These are phyloP conservation scores for Ganoderma leucocontextum DNA, from an alignment of 1,284 basidiomycete genomes.

Conservation along the genomic window DNA sequence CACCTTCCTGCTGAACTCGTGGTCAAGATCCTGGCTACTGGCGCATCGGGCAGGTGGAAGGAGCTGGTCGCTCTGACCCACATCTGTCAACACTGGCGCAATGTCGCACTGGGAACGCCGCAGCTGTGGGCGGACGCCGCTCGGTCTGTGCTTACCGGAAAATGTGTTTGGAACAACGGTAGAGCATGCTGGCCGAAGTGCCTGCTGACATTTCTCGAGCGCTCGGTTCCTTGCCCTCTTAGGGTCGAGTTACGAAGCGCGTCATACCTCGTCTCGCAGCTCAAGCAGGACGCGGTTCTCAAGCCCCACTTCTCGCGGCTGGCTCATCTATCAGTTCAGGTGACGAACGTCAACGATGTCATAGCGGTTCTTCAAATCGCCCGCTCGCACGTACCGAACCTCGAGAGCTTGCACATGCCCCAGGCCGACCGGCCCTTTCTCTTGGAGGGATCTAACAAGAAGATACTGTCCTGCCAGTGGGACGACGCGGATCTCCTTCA, in stretches of 20 bases:
- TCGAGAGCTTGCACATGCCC: background rate
- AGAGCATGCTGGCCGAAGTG: no score
- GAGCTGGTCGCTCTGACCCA: constrained; percentile 5
- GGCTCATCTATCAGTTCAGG: background rate
- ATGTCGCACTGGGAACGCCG: constrained; percentile 10
- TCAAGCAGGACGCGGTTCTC: background rate
- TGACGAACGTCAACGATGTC: background rate
- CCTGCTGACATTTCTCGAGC: background rate
- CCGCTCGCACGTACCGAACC: background rate
- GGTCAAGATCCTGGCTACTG: background rate
- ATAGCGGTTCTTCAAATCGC: background rate
- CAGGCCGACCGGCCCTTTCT: background rate
- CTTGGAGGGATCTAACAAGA: no score
- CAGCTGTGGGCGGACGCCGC: constrained; percentile 7
- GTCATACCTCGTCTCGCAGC: no score
- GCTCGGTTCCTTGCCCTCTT: background rate
- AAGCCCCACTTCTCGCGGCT: background rate
- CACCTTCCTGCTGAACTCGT: background rate
- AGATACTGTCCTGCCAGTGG: background rate
- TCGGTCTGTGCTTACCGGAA: background rate
- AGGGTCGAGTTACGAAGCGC: background rate
- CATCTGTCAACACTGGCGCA: constrained; percentile 20
- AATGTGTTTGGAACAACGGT: no score
- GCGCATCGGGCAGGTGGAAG: background rate
- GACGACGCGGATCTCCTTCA: background rate